Base-by-base conservation (phyloP, 352 stramenopile species). In the Pythium aphanidermatum region DNA sequence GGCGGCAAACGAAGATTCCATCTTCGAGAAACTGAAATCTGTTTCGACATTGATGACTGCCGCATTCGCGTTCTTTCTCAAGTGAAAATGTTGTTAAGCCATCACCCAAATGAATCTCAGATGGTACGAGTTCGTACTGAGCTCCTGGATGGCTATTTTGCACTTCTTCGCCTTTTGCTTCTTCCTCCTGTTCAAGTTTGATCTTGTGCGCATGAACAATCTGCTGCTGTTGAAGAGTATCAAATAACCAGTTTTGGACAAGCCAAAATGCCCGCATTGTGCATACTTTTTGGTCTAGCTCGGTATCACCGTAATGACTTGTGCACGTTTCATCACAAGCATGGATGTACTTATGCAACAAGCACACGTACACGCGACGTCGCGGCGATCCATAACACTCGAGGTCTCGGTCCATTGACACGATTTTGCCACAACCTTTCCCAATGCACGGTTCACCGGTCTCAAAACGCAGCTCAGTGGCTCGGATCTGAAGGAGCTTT, bases 271-370 rank as follows among this genome's bases (percentile, higher is more conserved):
- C 78, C 33, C 78, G 68, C 68, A 90, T 80, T 0, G 45, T 48
- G 32, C 78, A 90, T 37, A 90, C 78, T 24, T 76, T 73, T 21
- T 65, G 60, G 51, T 90, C 74, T 13, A 83, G 53, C 35, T 83
- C 73, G 0, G 71, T 57, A 30, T 84, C 76, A 1, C 61, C 63
- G 44, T 69, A 69, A 6, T 63, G 61, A 47, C 78, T 90, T 3
- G 78, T 90, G 25, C 78, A 90, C 17, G 45, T 50, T 50, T 83
- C 78, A 50, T 90, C 74, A 45, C 78, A 90, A 2, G 78, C 74
- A 39, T 90, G 78, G n/a, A 87, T 80, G 37, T 90, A 90, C 46
- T 83, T 86, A 55, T 87, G 78, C 21, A 86, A 43, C 28, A 90
- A 34, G 27, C 78, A 90, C 35, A 90, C 70, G 37, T 86, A 90